Percentiles rank a stretch among this genome's conserved stretches.
These are phyloP conservation scores for Termitomyces sp. DNA, from an alignment of 768 basidiomycete species.

Conservation along the genomic window DNA sequence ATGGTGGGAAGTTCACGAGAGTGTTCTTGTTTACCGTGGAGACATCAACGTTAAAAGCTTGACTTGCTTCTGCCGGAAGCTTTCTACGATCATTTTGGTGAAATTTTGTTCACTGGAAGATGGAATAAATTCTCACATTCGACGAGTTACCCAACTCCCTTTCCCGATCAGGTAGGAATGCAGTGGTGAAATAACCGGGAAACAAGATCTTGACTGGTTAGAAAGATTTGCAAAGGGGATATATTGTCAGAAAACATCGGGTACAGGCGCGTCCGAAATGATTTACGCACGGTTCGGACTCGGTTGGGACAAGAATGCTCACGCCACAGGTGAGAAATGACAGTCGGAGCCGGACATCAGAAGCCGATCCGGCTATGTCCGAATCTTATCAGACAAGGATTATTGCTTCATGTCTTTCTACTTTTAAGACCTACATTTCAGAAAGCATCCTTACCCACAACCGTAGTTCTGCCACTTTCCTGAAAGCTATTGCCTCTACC, in stretches of 20 bases:
- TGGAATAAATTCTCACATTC: slow-evolving; percentile 8
- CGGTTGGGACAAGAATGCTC: slow-evolving; percentile 9
- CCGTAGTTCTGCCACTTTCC: slow-evolving; percentile 6
- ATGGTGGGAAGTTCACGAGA: slow-evolving; percentile 6
- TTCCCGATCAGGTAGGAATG: background rate
- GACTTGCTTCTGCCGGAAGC: slow-evolving; percentile 11
- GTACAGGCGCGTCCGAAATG: slow-evolving; percentile 4
- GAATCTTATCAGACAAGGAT: slow-evolving; percentile 53
- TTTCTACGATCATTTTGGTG: slow-evolving; percentile 7
- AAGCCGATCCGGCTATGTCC: slow-evolving; percentile 21
- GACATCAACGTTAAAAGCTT: slow-evolving; percentile 16
- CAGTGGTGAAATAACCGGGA: background rate
- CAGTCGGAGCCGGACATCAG: slow-evolving; percentile 4
- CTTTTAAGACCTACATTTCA: slow-evolving; percentile 12
- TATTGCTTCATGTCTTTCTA: slow-evolving; percentile 1
- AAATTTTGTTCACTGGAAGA: slow-evolving; percentile 1
- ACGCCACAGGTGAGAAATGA: slow-evolving; percentile 13
- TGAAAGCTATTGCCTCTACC: slow-evolving; percentile 4
- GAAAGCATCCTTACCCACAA: slow-evolving; percentile 19
- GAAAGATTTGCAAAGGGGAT: background rate
- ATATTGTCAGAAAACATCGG: slow-evolving; percentile 5
- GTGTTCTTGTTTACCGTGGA: slow-evolving; percentile 15
- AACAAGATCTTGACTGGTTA: background rate
- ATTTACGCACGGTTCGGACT: slow-evolving; percentile 16
- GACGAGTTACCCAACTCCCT: background rate